phyloP scores from a whole-genome alignment of 345 rosid species.

The Populus ilicifolia region DNA sequence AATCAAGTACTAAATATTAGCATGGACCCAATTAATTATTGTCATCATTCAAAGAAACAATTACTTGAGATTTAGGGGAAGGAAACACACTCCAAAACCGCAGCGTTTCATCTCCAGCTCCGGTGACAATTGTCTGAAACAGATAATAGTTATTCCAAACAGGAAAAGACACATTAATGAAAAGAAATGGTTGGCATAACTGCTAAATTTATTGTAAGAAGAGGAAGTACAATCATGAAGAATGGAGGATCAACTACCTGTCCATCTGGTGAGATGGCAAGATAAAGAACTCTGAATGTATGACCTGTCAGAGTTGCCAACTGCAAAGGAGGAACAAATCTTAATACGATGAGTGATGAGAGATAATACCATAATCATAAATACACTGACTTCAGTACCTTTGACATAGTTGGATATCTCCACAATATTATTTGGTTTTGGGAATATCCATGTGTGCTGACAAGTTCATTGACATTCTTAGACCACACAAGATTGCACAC shows the following conservation, averaged over 20 bases:
- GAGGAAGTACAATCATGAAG: not conserved
- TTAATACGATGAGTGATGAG: conserved; percentile 2
- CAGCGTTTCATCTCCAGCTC: conserved; percentile 98
- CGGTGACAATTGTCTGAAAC: conserved; percentile 89
- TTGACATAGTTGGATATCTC: conserved; percentile 98
- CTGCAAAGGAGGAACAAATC: conserved; percentile 38
- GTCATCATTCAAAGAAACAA: not conserved
- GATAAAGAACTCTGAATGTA: conserved; percentile 88
- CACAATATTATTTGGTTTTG: conserved; percentile 96
- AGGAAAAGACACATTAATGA: conserved; percentile 2
- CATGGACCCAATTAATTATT: not conserved
- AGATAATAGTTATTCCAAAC: not conserved
- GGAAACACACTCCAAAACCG: conserved; percentile 99
- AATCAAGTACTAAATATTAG: not conserved
- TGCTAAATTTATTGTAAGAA: not conserved
- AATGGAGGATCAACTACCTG: conserved; percentile 51
- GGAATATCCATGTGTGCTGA: conserved; percentile 98
- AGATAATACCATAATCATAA: not conserved
- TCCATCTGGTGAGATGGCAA: conserved; percentile 98
- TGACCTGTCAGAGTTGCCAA: conserved; percentile 97
- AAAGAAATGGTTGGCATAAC: not conserved
- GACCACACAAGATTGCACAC: conserved; percentile 99
- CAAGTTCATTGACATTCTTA: conserved; percentile 94
- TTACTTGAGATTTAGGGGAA: conserved; percentile 90
- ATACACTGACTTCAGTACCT: conserved; percentile 42